These are phyloP conservation scores for Solanum dulcamara DNA, from an alignment of 257 asterid genomes.

Conservation along the genomic window DNA sequence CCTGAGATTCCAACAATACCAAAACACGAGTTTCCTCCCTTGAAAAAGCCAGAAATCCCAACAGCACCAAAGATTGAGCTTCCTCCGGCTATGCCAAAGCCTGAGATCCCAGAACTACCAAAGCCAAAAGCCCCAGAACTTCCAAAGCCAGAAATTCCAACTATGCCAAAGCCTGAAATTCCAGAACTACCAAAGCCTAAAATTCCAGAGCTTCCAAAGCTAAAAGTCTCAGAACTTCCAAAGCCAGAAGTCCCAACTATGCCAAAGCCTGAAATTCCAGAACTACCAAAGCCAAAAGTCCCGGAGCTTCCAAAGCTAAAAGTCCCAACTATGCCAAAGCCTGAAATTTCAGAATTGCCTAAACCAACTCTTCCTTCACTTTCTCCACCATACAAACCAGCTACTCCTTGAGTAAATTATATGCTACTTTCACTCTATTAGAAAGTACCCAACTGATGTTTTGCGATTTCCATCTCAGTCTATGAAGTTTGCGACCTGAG, in stretches of 20 bases:
- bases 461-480: not conserved
- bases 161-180: not conserved
- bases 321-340: not conserved
- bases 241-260: not conserved
- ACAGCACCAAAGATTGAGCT: not conserved
- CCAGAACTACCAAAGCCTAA: not conserved
- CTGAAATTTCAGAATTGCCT: not conserved
- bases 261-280: not conserved
- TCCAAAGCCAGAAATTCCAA: not conserved
- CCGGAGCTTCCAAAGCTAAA: not conserved
- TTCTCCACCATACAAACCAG: not conserved
- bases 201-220: not conserved
- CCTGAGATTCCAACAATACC: not conserved
- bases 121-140: not conserved
- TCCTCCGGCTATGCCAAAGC: not conserved
- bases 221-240: not conserved
- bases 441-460: not conserved
- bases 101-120: constrained; percentile 2
- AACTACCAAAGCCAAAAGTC: not conserved
- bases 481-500: not conserved
- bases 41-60: not conserved
- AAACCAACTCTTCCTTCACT: not conserved
- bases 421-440: not conserved
- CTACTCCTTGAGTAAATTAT: not conserved
- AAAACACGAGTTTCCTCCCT: not conserved